phyloP scores from a whole-genome alignment of 1,284 basidiomycete genomes.

The Ceratobasidium sp. region DNA sequence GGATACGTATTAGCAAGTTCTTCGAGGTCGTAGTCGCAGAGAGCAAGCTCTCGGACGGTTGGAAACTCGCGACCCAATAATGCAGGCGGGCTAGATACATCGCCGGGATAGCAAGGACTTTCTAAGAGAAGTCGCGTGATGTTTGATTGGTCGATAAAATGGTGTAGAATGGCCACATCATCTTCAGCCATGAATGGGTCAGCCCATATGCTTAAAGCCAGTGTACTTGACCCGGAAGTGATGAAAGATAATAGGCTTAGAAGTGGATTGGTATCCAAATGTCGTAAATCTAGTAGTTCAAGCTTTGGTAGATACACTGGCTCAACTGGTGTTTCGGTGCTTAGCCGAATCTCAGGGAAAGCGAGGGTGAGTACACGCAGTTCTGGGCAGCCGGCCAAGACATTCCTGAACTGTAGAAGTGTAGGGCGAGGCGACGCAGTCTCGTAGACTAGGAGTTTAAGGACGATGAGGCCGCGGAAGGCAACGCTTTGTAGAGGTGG shows the following conservation, averaged over 20 bases:
- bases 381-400: background rate
- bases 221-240: background rate
- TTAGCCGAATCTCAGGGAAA: too few species aligned
- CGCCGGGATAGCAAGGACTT: too few species aligned
- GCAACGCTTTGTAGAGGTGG: background rate
- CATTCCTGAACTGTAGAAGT: background rate
- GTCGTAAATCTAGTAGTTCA: background rate
- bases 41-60: background rate
- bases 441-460: background rate
- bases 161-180: background rate
- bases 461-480: background rate
- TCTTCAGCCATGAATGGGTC: background rate
- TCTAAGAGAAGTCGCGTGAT: background rate
- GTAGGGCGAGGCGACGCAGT: background rate
- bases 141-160: background rate
- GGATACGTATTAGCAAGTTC: too few species aligned
- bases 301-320: background rate
- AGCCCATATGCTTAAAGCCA: background rate
- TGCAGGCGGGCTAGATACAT: too few species aligned
- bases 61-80: background rate
- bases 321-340: background rate
- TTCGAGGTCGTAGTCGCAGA: background rate
- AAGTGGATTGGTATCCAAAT: background rate
- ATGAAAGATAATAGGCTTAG: background rate
- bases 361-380: background rate